Evolutionary conservation across 2,329 filamentous ascomycete species (phyloP).

Genomic region (Arthrobotrys pseudoclavata): DNA sequence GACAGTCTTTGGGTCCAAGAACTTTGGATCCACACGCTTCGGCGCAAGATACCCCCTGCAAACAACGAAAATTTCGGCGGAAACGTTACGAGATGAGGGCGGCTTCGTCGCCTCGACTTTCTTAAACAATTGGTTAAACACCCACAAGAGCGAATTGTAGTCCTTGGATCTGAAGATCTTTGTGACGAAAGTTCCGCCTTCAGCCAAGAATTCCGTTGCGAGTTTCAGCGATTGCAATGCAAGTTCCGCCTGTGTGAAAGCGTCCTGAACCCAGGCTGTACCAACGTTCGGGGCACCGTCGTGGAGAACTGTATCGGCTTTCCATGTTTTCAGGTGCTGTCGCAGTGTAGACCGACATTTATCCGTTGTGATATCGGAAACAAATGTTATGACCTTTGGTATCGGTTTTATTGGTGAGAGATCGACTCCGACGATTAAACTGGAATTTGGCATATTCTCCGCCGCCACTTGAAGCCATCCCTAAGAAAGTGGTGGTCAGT

Average conservation of each 20-base stretch:
- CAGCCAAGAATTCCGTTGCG: slow-evolving; percentile 89
- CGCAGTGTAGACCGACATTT: slow-evolving; percentile 93
- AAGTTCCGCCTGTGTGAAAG: slow-evolving; percentile 95
- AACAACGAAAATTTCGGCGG: slow-evolving; percentile 98
- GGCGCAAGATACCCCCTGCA: slow-evolving; percentile 95
- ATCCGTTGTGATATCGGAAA: slow-evolving; percentile 97
- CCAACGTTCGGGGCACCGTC: slow-evolving; percentile 98
- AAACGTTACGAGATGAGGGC: slow-evolving; percentile 93
- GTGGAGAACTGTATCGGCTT: slow-evolving; percentile 94
- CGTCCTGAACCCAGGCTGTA: slow-evolving; percentile 98
- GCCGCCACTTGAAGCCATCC: slow-evolving; percentile 93
- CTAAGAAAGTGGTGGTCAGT: slow-evolving; percentile 70
- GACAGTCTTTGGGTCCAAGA: slow-evolving; percentile 88
- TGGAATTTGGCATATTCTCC: slow-evolving; percentile 91
- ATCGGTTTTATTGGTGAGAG: slow-evolving; percentile 95
- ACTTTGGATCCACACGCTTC: slow-evolving; percentile 90
- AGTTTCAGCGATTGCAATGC: slow-evolving; percentile 91
- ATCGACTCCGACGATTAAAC: slow-evolving; percentile 94
- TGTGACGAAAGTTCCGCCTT: slow-evolving; percentile 93
- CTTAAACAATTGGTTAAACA: slow-evolving; percentile 94
- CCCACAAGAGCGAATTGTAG: slow-evolving; percentile 95
- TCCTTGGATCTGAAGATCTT: slow-evolving; percentile 98
- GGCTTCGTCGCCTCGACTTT: slow-evolving; percentile 98
- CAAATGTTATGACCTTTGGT: slow-evolving; percentile 92
- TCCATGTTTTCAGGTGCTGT: slow-evolving; percentile 93